Percentiles rank a stretch among this genome's conserved stretches.
Conservation (phyloP, 139 green algal species). For the Chlorella sorokiniana region DNA sequence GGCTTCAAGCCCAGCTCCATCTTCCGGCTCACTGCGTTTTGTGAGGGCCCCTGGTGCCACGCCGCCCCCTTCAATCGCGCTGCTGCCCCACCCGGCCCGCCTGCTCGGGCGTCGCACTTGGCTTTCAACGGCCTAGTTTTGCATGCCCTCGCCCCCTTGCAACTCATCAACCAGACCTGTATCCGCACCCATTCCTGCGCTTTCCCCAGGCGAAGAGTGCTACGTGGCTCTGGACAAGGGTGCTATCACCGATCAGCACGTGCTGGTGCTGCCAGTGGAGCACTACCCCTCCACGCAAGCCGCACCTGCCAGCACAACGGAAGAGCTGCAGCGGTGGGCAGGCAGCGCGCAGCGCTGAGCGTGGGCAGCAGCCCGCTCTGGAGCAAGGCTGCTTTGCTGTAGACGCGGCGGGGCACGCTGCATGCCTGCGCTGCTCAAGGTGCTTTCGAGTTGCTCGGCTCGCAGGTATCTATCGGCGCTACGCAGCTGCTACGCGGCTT, state of each 20-base stretch:
- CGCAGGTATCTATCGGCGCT: slow-evolving; percentile 79
- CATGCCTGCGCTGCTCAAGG: too few relatives aligned
- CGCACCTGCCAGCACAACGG: slow-evolving; percentile 49
- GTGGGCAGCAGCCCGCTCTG: neutral
- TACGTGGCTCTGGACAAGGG: slow-evolving; percentile 90
- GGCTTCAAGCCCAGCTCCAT: too few relatives aligned
- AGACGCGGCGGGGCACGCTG: neutral
- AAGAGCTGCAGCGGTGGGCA: slow-evolving; percentile 59
- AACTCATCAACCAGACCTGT: neutral
- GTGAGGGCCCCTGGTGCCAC: too few relatives aligned
- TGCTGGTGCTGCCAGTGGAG: slow-evolving; percentile 90
- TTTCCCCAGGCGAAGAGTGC: slow-evolving; percentile 66
- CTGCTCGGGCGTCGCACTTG: too few relatives aligned
- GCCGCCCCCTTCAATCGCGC: too few relatives aligned
- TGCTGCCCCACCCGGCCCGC: too few relatives aligned
- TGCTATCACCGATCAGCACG: slow-evolving; percentile 75
- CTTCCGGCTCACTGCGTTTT: too few relatives aligned
- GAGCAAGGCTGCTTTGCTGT: neutral
- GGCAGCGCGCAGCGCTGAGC: neutral
- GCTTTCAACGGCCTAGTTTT: too few relatives aligned
- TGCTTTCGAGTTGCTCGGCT: neutral
- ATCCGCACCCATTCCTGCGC: neutral
- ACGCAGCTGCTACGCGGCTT: slow-evolving; percentile 58
- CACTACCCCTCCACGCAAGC: slow-evolving; percentile 74
- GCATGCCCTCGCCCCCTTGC: too few relatives aligned